Evolutionary conservation across 441 rosid genomes (phyloP), one percentile per base, ranked within the genome.

Genomic region (Syzygium syzygioides): DNA sequence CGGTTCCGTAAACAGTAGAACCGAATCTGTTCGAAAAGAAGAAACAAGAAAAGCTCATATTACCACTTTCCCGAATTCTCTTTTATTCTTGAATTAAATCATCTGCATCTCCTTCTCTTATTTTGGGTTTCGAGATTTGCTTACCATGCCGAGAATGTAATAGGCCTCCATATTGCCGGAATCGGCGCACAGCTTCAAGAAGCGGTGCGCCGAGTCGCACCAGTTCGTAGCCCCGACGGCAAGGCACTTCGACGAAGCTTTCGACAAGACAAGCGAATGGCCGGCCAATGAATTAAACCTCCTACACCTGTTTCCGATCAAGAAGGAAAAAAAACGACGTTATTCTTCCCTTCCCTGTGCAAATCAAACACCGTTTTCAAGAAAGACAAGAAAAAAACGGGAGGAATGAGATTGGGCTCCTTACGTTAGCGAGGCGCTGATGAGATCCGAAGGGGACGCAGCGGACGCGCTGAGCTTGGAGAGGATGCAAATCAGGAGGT

Each of bases 71-170:
- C 80, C 50, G 28, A 37, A 71, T 37, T 37, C 37, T 71, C 80
- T 71, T 71, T 37, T 20, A 11, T 71, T 71, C 48, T 52, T 13
- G 48, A 55, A 34, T 30, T n/a, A 50, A 85, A 23, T 14, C 28
- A 28, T n/a, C 37, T 53, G 48, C 9, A 45, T 55, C n/a, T 56
- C 18, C 10, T 76, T 5, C 56, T 45, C 23, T 50, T 17, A 71
- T 19, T 54, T 13, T 30, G 45, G 59, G 48, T 14, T 76, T 15
- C 25, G 56, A 56, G 86, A 57, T 52, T 23, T 48, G 88, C 92
- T 90, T 84, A 96, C 99, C 99, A 96, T 97, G 93, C 99, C 99
- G 17, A 97, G 99, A 68, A 96, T 95, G 89, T 95, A 96, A 89
- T 93, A 94, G 87, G 98, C 99, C 92, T 97, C 99, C 48, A 92